Evolutionary conservation across 306 rosid genomes (phyloP), one percentile per base, ranked within the genome.

Genomic region (Fagus sylvatica): DNA sequence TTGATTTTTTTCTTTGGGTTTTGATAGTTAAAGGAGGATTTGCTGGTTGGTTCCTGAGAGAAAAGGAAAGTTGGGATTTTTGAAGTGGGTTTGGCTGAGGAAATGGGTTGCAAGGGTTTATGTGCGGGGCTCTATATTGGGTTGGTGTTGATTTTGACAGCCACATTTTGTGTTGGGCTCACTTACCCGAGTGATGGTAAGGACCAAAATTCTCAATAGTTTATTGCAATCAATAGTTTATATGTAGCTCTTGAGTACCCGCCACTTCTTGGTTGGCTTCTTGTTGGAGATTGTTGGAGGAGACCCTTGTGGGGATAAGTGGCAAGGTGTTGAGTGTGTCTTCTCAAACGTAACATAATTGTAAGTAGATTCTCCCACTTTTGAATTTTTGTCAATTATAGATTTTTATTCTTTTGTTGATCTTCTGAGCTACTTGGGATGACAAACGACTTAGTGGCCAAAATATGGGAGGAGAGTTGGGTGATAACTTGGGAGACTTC

Each of bases 311-410:
- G 87, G 88, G 12, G 94, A 89, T 30, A 60, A 43, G 83, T 93
- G 98, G 98, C 84, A 80, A 83, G 98, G 98, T 41, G 93, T 94
- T 77, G 88, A 65, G 28, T 94, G 98, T 77, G 96, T 91, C 84
- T 91, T 89, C 85, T 70, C 97, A 69, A 89, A 88, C 86, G 82
- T 94, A 74, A 91, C 98, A 70, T 76, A 90, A 22, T 53, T 93
- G 98, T 93, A 86, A 33, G 87, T 74, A 55, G 43, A 12, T 64
- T 59, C 53, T 78, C 71, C 68, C 41, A 42, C 72, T 71, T 28
- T 60, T 66, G 3, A 64, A 19, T 74, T 42, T 34, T 60, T 53
- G 51, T 49, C 36, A 46, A 46, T 41, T 75, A 10, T 46, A 36
- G 42, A 46, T 34, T 34, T 9, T 3, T 7, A n/a, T 7, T 60